These are phyloP conservation scores for Boletus sp. DNA, from an alignment of 768 basidiomycete genomes.

Conservation along the genomic window DNA sequence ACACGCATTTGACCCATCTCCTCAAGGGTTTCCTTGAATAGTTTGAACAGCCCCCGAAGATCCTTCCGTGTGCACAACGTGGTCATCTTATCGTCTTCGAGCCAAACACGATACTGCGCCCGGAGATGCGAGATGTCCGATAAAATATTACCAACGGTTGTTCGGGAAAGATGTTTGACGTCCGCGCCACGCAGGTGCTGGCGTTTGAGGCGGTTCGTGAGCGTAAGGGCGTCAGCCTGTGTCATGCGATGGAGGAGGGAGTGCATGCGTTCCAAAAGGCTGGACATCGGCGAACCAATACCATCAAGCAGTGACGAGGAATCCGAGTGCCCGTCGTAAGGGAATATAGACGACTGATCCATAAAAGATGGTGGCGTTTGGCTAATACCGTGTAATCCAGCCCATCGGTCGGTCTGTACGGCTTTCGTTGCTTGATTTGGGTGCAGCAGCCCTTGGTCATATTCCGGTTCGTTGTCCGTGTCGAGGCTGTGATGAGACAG, in stretches of 20 bases:
- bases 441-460: constrained; percentile 24
- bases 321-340: constrained; percentile 65
- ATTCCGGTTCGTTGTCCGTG: constrained; percentile 42
- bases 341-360: constrained; percentile 42
- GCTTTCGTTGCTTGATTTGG: constrained; percentile 56
- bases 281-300: constrained; percentile 45
- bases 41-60: constrained; percentile 73
- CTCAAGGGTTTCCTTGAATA: constrained; percentile 79
- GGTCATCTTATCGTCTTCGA: constrained; percentile 72
- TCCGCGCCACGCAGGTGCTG: constrained; percentile 86
- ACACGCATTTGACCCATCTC: constrained; percentile 81
- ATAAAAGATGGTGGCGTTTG: constrained; percentile 32
- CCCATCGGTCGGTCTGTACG: constrained; percentile 61
- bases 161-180: constrained; percentile 79
- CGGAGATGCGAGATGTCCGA: constrained; percentile 70
- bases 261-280: constrained; percentile 59
- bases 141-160: constrained; percentile 72
- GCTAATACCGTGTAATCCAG: constrained; percentile 30
- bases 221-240: constrained; percentile 79
- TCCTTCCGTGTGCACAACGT: constrained; percentile 72
- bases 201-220: constrained; percentile 87
- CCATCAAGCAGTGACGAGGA: constrained; percentile 67
- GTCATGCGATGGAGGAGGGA: constrained; percentile 61
- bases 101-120: constrained; percentile 62
- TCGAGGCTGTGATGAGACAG: constrained; percentile 37